Conservation (phyloP, 208 protist species). For the Acanthamoeba divionensis region DNA sequence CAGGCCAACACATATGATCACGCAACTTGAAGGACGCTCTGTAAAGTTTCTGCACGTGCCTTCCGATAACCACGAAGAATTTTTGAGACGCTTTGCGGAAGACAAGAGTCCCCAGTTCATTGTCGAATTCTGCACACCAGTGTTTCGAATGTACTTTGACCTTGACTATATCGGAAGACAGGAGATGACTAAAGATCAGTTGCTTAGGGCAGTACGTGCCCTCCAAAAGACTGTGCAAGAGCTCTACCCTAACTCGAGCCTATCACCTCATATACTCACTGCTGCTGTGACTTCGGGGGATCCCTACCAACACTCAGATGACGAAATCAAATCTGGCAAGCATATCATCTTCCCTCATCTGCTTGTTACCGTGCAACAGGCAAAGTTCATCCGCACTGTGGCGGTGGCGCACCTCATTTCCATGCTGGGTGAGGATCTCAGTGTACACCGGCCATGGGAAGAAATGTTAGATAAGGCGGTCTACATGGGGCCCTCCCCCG, state of each 20-base stretch:
- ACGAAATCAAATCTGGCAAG: background rate
- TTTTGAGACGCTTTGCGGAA: background rate
- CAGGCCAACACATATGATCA: background rate
- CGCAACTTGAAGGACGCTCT: background rate
- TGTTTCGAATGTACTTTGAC: background rate
- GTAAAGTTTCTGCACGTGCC: constrained; percentile 19
- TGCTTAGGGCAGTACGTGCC: background rate
- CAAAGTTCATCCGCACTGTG: background rate
- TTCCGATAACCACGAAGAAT: background rate
- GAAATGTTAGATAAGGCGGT: background rate
- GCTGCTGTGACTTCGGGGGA: background rate
- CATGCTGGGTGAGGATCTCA: background rate
- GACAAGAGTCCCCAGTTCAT: background rate
- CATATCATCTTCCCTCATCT: background rate
- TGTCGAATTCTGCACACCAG: background rate
- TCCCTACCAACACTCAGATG: background rate
- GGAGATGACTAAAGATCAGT: background rate
- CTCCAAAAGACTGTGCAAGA: background rate
- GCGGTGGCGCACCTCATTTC: background rate
- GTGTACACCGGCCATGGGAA: background rate
- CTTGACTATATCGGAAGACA: background rate
- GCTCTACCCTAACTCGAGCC: background rate
- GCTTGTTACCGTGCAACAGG: background rate
- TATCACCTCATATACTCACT: background rate
- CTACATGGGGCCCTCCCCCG: background rate